phyloP scores from a whole-genome alignment of 2,329 filamentous ascomycete genomes.

The Pseudopithomyces maydicus region DNA sequence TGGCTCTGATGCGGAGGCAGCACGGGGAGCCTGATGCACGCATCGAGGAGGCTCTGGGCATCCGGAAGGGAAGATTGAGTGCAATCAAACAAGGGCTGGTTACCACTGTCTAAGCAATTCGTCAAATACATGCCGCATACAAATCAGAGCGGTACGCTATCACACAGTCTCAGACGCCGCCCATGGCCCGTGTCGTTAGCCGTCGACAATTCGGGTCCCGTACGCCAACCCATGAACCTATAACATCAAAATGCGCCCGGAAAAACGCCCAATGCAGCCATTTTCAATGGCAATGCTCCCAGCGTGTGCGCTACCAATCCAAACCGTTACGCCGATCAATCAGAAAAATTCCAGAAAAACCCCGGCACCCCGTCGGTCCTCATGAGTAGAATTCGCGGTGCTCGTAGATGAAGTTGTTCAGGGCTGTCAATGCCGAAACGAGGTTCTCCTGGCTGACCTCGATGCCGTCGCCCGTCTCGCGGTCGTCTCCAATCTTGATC shows the following conservation, averaged over 20 bases:
- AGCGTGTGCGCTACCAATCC: slow-evolving; percentile 14
- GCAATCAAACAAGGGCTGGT: slow-evolving; percentile 31
- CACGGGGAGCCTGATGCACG: slow-evolving; percentile 34
- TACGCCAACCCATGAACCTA: not conserved
- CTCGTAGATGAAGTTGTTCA: slow-evolving; percentile 47
- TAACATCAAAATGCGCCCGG: slow-evolving; percentile 7
- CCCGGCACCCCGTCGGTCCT: slow-evolving; percentile 12
- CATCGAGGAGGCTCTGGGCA: slow-evolving; percentile 39
- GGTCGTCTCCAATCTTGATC: slow-evolving; percentile 36
- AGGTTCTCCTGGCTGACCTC: slow-evolving; percentile 40
- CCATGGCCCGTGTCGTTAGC: not conserved
- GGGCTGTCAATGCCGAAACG: slow-evolving; percentile 37
- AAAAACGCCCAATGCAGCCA: not conserved
- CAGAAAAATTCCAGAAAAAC: slow-evolving; percentile 6
- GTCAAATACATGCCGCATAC: slow-evolving; percentile 7
- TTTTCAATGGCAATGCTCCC: slow-evolving; percentile 18
- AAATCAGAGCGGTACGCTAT: slow-evolving; percentile 23
- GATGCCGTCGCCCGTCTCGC: slow-evolving; percentile 36
- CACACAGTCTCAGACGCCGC: slow-evolving; percentile 9
- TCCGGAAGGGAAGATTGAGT: slow-evolving; percentile 39
- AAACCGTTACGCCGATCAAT: slow-evolving; percentile 22
- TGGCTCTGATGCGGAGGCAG: slow-evolving; percentile 39
- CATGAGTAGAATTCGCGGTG: slow-evolving; percentile 29
- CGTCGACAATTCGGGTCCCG: slow-evolving; percentile 10
- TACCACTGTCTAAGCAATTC: slow-evolving; percentile 23